phyloP scores from a whole-genome alignment of 2,329 filamentous ascomycete genomes.

The Fusarium sp. region DNA sequence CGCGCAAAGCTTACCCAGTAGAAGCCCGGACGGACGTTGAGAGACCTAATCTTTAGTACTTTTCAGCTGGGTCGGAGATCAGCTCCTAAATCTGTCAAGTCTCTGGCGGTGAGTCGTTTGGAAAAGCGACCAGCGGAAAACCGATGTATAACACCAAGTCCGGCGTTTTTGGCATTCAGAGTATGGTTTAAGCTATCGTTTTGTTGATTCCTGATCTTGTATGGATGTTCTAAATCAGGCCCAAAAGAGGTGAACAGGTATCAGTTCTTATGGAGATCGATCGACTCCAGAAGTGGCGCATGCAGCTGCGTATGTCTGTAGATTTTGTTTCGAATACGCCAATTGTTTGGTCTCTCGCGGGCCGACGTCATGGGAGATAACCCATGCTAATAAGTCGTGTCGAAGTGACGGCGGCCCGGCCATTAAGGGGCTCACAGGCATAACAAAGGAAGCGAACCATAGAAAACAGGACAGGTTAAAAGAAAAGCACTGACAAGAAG shows the following conservation, averaged over 20 bases:
- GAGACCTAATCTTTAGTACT: background rate
- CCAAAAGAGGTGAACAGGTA: background rate
- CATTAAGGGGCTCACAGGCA: background rate
- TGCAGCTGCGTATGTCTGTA: background rate
- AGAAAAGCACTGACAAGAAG: background rate
- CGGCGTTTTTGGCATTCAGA: background rate
- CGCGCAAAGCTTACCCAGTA: background rate
- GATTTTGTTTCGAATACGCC: background rate
- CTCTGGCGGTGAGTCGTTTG: slow-evolving; percentile 32
- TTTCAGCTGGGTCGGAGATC: slow-evolving; percentile 3
- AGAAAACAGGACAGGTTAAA: background rate
- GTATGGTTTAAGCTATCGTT: background rate
- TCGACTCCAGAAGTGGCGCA: slow-evolving; percentile 10
- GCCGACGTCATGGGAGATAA: background rate
- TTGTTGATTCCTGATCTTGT: background rate
- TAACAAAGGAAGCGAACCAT: background rate
- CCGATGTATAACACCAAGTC: background rate
- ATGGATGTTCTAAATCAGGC: background rate
- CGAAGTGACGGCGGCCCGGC: background rate
- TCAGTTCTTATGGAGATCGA: slow-evolving; percentile 1
- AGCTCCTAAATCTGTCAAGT: slow-evolving; percentile 9
- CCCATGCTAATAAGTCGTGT: background rate
- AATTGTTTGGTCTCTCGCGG: background rate
- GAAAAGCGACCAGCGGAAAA: background rate
- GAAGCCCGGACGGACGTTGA: background rate